Percentiles rank a stretch among this genome's conserved stretches.
Evolutionary conservation across 257 asterid genomes (phyloP).

Genomic region (Plantago major): DNA sequence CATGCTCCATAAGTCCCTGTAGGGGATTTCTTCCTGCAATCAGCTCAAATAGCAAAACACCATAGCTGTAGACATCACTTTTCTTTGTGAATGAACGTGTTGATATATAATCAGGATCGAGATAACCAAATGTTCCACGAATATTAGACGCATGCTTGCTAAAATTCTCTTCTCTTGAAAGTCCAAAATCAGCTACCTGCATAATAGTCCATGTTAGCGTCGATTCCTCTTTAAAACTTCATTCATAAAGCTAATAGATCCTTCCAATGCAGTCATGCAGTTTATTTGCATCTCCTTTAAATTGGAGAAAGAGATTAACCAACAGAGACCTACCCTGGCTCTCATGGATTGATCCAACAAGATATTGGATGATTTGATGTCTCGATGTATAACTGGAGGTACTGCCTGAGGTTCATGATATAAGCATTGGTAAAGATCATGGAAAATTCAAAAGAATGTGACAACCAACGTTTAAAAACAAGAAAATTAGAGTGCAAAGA

Average conservation of each 20-base stretch:
- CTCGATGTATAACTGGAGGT: conserved; percentile 91
- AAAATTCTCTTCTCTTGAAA: conserved; percentile 89
- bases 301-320: conserved; percentile 8
- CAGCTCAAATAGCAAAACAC: conserved; percentile 86
- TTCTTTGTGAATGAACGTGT: conserved; percentile 81
- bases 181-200: conserved; percentile 95
- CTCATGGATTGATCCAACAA: conserved; percentile 87
- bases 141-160: conserved; percentile 61
- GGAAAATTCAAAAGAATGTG: conserved; percentile 10
- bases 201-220: conserved; percentile 18
- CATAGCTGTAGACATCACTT: conserved; percentile 91
- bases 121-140: conserved; percentile 90
- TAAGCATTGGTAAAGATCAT: conserved; percentile 16
- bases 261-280: background rate
- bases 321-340: conserved; percentile 59
- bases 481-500: no score
- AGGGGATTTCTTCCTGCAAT: conserved; percentile 88
- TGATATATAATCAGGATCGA: conserved; percentile 93
- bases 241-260: background rate
- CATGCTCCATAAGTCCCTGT: conserved; percentile 86
- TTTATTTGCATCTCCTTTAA: conserved; percentile 2
- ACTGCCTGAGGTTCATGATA: conserved; percentile 64
- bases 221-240: background rate
- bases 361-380: conserved; percentile 87
- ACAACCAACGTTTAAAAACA: background rate